Percentiles rank a stretch among this genome's conserved stretches.
Conservation (phyloP, 129 eudicot genomes). For the Artemisia annua region DNA sequence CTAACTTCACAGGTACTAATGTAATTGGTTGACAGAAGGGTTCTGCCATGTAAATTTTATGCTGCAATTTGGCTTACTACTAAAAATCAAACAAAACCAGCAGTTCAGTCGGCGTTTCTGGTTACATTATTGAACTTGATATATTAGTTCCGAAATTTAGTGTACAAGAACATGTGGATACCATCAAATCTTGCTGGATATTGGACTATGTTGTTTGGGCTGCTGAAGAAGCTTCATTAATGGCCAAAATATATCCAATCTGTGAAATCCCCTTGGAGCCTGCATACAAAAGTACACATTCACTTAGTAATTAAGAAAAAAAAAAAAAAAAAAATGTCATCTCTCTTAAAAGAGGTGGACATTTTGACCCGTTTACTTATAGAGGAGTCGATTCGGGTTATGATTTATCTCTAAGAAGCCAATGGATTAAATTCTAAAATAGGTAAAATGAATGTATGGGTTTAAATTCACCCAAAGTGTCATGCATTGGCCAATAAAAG, state of each 20-base stretch:
- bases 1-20: too few species aligned
- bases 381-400: not conserved
- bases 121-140: too few species aligned
- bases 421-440: not conserved
- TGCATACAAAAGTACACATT: constrained; percentile 26
- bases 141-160: not conserved
- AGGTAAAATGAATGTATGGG: not conserved
- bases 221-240: constrained; percentile 79
- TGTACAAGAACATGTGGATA: not conserved
- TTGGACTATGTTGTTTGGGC: constrained; percentile 26
- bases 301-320: constrained; percentile 10
- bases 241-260: constrained; percentile 95
- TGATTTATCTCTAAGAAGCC: not conserved
- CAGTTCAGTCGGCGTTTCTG: not conserved
- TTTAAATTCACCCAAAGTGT: not conserved
- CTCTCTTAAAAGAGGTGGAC: not conserved
- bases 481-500: too few species aligned
- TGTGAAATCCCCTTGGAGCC: constrained; percentile 74
- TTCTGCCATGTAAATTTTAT: too few species aligned
- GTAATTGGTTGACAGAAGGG: too few species aligned
- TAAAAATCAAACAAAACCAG: constrained; percentile 15
- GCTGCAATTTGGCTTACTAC: too few species aligned
- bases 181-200: constrained; percentile 47
- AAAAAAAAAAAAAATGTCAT: not conserved
- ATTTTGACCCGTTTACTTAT: not conserved